Evolutionary conservation across 257 asterid genomes (phyloP), one percentile per base, ranked within the genome.

Genomic region (Thymus mandschuricus): DNA sequence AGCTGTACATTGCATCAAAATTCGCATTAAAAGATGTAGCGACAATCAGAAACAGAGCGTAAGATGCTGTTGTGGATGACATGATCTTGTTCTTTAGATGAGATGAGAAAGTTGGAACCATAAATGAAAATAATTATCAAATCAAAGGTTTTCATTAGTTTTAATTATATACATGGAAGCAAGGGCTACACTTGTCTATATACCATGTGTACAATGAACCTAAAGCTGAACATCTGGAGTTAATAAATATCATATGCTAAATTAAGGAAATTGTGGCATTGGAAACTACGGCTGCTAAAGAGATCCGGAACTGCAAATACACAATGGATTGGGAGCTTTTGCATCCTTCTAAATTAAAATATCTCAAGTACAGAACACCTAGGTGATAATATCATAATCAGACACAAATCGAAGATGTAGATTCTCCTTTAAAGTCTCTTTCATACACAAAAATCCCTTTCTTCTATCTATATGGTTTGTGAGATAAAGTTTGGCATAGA

Each of bases 1-100:
- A 75, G 95, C 99, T 88, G 30, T 30, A 64, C 3, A 73, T 64
- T 75, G 59, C 61, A 64, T 5, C 8, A 51, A 49, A 9, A 61
- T 12, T 21, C 29, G 3, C n/a, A 56, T 21, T 8, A 45, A 44
- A 54, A 48, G 65, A 70, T 33, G 54, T 64, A 60, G 60, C 41
- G 27, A 7, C 12, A 41, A 45, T 59, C 76, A 28, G 13, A 29
- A 57, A 66, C 28, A 60, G 62, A 61, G 40, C 55, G 59, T n/a
- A n/a, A 49, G 44, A 43, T 29, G 60, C 49, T 50, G 45, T 2
- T 8, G 31, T 46, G 54, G 55, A 31, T 10, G 45, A 28, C 43
- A 33, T 5, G 38, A 72, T n/a, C 8, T 49, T 50, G 33, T 49
- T 29, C 40, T 28, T 65, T 44, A 31, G 33, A 64, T 15, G 61